Conservation (phyloP, 768 basidiomycete species). For the Xerocomus spinulosus region DNA sequence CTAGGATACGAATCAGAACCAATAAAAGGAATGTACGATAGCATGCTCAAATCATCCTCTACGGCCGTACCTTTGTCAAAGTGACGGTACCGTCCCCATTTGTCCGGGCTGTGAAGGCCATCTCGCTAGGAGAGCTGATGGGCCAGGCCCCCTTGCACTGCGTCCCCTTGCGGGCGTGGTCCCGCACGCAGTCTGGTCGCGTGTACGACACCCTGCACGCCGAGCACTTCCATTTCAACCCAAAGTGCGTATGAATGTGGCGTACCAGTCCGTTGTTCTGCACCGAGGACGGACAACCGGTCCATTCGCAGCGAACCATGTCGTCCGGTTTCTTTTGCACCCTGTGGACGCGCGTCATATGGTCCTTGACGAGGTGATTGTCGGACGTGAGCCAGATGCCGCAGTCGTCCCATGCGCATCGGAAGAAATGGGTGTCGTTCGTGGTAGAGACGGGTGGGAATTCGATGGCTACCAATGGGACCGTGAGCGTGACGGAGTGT, state of each 20-base stretch:
- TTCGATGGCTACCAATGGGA: slow-evolving; percentile 6
- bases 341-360: slow-evolving; percentile 9
- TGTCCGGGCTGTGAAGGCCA: slow-evolving; percentile 6
- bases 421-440: slow-evolving; percentile 8
- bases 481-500: neutral
- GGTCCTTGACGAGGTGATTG: slow-evolving; percentile 10
- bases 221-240: slow-evolving; percentile 17
- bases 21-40: slow-evolving; percentile 1
- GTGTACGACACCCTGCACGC: slow-evolving; percentile 8
- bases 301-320: slow-evolving; percentile 10
- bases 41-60: neutral
- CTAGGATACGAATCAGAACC: neutral
- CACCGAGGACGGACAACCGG: slow-evolving; percentile 2
- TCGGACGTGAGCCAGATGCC: slow-evolving; percentile 18
- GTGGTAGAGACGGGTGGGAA: neutral
- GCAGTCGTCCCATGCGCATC: slow-evolving; percentile 16
- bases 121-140: slow-evolving; percentile 12
- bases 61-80: slow-evolving; percentile 14
- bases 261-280: slow-evolving; percentile 10
- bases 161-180: slow-evolving; percentile 3
- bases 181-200: slow-evolving; percentile 16
- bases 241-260: slow-evolving; percentile 16
- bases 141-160: slow-evolving; percentile 3
- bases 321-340: neutral
- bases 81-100: slow-evolving; percentile 11